Percentiles rank a stretch among this genome's conserved stretches.
Conservation (phyloP, 1,139 yeast genomes). For the Suhomyces wounanorum region DNA sequence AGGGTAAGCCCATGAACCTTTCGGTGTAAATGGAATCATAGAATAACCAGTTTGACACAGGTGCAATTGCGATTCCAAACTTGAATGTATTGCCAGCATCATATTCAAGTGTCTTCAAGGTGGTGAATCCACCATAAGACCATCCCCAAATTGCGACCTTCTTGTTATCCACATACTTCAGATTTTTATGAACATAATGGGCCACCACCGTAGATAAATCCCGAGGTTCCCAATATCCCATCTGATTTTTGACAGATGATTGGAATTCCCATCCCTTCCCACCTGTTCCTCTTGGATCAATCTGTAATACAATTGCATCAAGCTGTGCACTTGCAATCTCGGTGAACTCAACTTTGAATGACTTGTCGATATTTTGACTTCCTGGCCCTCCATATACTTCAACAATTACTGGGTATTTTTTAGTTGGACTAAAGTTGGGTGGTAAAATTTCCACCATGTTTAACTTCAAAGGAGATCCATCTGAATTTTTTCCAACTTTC, state of each 20-base stretch:
- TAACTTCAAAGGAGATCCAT: conserved; percentile 46
- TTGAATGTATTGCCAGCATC: conserved; percentile 69
- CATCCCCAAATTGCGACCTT: conserved; percentile 95
- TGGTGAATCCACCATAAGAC: conserved; percentile 85
- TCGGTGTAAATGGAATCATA: conserved; percentile 89
- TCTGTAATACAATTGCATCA: conserved; percentile 73
- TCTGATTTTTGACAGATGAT: conserved; percentile 62
- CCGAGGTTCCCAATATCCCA: conserved; percentile 87
- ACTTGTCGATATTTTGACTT: conserved; percentile 65
- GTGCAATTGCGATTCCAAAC: conserved; percentile 88
- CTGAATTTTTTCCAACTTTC: conserved; percentile 41
- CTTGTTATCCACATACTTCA: conserved; percentile 56
- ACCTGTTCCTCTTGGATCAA: conserved; percentile 96
- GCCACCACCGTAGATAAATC: conserved; percentile 73
- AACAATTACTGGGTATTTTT: conserved; percentile 77
- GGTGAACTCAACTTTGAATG: conserved; percentile 62
- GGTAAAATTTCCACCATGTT: conserved; percentile 80
- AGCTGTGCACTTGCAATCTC: conserved; percentile 67
- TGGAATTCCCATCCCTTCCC: conserved; percentile 80
- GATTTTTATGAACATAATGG: conserved; percentile 54
- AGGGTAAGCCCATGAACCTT: conserved; percentile 78
- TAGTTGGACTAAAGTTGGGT: conserved; percentile 55
- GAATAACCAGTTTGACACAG: conserved; percentile 79
- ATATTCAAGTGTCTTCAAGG: conserved; percentile 72
- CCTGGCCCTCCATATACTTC: conserved; percentile 96